Conservation (phyloP, 2,329 filamentous ascomycete genomes). For the Fusarium dlaminii region DNA sequence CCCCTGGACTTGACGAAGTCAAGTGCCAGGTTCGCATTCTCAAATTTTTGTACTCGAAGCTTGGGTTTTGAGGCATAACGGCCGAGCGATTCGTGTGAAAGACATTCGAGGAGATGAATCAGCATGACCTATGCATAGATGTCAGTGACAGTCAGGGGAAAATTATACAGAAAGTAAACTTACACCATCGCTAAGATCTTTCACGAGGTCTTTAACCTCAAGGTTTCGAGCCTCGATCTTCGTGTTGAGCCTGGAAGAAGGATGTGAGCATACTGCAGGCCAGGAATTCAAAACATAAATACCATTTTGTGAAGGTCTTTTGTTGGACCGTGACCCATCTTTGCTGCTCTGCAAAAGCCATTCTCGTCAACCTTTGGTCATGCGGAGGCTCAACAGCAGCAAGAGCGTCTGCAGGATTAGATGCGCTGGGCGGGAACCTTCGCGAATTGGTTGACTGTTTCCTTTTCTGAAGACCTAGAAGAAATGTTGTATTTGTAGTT, state of each 20-base stretch:
- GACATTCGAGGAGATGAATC: slow-evolving; percentile 96
- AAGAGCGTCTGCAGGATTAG: slow-evolving; percentile 54
- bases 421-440: slow-evolving; percentile 48
- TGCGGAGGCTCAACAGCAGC: slow-evolving; percentile 58
- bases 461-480: slow-evolving; percentile 33
- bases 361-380: slow-evolving; percentile 64
- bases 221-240: slow-evolving; percentile 84
- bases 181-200: slow-evolving; percentile 93
- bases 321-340: slow-evolving; percentile 86
- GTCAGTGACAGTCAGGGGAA: background rate
- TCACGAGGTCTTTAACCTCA: slow-evolving; percentile 86
- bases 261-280: background rate
- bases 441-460: slow-evolving; percentile 36
- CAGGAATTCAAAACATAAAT: background rate
- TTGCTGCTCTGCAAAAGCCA: slow-evolving; percentile 72
- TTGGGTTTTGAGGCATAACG: slow-evolving; percentile 97
- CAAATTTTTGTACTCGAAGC: slow-evolving; percentile 94
- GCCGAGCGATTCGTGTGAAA: slow-evolving; percentile 92
- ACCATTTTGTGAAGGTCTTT: slow-evolving; percentile 99
- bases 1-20: slow-evolving; percentile 91
- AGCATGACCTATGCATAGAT: slow-evolving; percentile 76
- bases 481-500: slow-evolving; percentile 38
- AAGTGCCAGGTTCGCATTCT: slow-evolving; percentile 96
- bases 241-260: slow-evolving; percentile 81
- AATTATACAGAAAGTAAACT: slow-evolving; percentile 50